These are phyloP conservation scores for Paralagenidium karlingii DNA, from an alignment of 352 stramenopile genomes.

Conservation along the genomic window DNA sequence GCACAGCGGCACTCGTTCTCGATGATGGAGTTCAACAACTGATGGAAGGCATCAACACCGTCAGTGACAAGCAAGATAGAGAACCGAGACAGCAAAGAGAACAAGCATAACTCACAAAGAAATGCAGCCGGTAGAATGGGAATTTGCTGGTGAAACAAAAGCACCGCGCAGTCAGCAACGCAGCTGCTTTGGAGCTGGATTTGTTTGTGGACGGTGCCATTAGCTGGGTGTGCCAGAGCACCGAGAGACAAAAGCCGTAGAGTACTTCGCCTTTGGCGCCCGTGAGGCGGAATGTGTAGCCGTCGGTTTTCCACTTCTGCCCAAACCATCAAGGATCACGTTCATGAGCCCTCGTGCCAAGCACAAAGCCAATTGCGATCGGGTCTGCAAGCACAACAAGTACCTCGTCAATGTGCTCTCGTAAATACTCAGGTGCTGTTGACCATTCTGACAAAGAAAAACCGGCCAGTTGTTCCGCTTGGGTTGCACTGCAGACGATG, in stretches of 20 bases:
- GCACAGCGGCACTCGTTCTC: no score
- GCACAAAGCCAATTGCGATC: not conserved
- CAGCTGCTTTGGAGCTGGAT: conserved; percentile 6
- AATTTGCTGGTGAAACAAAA: conserved; percentile 84
- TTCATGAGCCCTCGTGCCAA: no score
- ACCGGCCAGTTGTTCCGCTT: conserved; percentile 29
- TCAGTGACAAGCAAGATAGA: not conserved
- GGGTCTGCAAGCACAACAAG: not conserved
- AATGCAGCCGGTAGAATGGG: conserved; percentile 78
- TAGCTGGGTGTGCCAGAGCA: conserved; percentile 53
- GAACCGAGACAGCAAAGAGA: not conserved
- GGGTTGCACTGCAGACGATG: conserved; percentile 33
- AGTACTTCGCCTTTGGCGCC: conserved; percentile 72
- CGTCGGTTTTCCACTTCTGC: conserved; percentile 20
- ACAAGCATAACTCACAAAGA: conserved; percentile 29
- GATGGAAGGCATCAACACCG: conserved; percentile 1
- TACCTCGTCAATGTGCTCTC: conserved; percentile 53
- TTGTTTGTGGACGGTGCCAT: no score
- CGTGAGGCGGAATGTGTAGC: conserved; percentile 75
- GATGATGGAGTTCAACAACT: conserved; percentile 55
- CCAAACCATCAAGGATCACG: no score
- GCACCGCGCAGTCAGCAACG: conserved; percentile 38
- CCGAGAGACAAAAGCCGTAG: conserved; percentile 62
- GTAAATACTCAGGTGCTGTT: conserved; percentile 38
- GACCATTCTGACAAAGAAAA: conserved; percentile 56